phyloP scores from a whole-genome alignment of 164 flowering plant species.

The Cinnamomum micranthum region DNA sequence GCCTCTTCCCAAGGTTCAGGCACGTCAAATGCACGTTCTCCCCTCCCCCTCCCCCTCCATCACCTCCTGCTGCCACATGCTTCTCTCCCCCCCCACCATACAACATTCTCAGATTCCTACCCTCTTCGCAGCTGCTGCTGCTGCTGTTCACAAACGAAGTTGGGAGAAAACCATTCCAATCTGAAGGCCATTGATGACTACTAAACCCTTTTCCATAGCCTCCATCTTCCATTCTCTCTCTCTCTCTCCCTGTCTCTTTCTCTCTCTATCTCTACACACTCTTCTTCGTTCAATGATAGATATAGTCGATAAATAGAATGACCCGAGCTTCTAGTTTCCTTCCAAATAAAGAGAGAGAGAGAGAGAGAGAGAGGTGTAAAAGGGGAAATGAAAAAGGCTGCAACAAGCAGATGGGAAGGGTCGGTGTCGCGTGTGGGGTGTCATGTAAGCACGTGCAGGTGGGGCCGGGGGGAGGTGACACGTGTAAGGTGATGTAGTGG shows the following conservation, averaged over 20 bases:
- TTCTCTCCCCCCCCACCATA: not conserved
- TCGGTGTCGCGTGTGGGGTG: not conserved
- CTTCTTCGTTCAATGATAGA: not conserved
- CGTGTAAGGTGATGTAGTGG: not conserved
- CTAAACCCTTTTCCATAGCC: not conserved
- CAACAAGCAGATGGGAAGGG: not conserved
- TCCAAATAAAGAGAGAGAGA: not conserved
- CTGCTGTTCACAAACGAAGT: not conserved
- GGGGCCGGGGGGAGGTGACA: not conserved
- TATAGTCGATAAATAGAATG: too few relatives aligned
- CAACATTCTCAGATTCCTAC: too few relatives aligned
- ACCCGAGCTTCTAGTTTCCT: too few relatives aligned
- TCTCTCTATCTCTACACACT: not conserved
- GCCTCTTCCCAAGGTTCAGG: constrained; percentile 64
- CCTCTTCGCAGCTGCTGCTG: too few relatives aligned
- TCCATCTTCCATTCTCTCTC: not conserved
- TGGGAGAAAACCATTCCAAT: not conserved
- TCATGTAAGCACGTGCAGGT: constrained; percentile 3
- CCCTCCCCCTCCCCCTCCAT: too few relatives aligned
- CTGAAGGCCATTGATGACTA: too few relatives aligned
- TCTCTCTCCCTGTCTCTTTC: not conserved
- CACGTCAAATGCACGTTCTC: constrained; percentile 23
- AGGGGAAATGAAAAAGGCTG: not conserved
- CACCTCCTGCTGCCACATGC: not conserved
- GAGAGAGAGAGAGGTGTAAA: not conserved